Evolutionary conservation across 2,329 filamentous ascomycete species (phyloP), one percentile per base, ranked within the genome.

Genomic region (Pestalotiopsis sp.): DNA sequence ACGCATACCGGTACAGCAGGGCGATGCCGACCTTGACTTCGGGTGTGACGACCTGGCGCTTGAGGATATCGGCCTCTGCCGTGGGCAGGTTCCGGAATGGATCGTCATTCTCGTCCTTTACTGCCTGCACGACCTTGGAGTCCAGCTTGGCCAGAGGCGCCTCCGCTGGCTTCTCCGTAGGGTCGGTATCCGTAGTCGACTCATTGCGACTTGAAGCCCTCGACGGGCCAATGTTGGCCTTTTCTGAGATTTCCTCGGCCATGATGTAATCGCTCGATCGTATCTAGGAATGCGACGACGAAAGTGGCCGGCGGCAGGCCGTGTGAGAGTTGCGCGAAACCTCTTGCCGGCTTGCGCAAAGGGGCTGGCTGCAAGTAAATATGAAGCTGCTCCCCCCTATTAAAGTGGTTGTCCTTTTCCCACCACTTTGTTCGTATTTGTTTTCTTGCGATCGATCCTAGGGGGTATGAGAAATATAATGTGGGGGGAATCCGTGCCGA

Each of bases 1-100:
- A 90, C 3, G 92, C 88, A 82, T 93, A 95, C 71, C 92, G 88
- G 77, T 88, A 94, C 23, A 94, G 83, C 0, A 87, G 87, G 70
- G 84, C 83, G 71, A 91, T 86, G n/a, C 88, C 90, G 41, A 92
- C 85, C 73, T 89, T 89, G 68, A 90, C 83, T 12, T 87, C 83
- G 39, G 90, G 90, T 0, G 89, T 89, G 64, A 90, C 81, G 70
- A 94, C 84, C 80, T 96, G 93, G 69, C 83, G 84, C 77, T 86
- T 90, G 70, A 96, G 81, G 66, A 95, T 87, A 23, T 86, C 83
- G 66, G 87, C 90, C 79, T 95, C 91, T 69, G 91, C 77, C 9
- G 86, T 79, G 1, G 91, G 87, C 3, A 95, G 83, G 76, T 93
- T 88, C 31, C 82, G 82, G 75, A 88, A 90, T 3, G 87, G 82